phyloP scores from a whole-genome alignment of 192 early-diverging fungal genomes.

The Coemansia sp. region DNA sequence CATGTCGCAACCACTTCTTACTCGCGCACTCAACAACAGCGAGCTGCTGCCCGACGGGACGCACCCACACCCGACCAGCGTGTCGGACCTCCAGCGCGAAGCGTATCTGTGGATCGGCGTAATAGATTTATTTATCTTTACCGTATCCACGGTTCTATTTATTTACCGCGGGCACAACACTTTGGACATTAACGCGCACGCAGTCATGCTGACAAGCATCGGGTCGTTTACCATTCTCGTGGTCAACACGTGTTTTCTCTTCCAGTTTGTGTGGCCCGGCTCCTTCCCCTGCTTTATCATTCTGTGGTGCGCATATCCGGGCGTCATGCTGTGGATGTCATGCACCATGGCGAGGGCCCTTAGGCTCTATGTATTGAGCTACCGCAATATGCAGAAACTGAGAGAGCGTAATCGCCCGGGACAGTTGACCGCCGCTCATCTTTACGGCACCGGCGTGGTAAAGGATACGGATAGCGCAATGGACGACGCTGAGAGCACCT shows the following conservation, averaged over 20 bases:
- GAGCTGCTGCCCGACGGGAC: constrained; percentile 36
- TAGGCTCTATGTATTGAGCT: constrained; percentile 51
- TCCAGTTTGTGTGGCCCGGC: constrained; percentile 54
- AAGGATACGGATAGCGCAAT: constrained; percentile 22
- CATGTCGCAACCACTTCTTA: not conserved
- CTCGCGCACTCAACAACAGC: not conserved
- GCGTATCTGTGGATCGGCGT: constrained; percentile 52
- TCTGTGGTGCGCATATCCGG: constrained; percentile 50
- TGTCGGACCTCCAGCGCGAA: constrained; percentile 15
- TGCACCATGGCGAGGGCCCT: constrained; percentile 52
- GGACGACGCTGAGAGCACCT: constrained; percentile 2
- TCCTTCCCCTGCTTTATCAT: constrained; percentile 53
- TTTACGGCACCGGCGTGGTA: constrained; percentile 44
- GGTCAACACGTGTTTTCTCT: constrained; percentile 52
- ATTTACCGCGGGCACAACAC: constrained; percentile 49
- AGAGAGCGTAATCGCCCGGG: constrained; percentile 50
- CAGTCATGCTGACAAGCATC: constrained; percentile 49
- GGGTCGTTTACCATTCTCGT: constrained; percentile 45
- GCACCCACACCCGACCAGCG: constrained; percentile 20
- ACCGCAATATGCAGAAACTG: constrained; percentile 49
- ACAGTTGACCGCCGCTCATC: constrained; percentile 51
- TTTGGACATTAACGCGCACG: constrained; percentile 44
- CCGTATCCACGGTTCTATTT: constrained; percentile 39
- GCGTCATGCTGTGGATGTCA: constrained; percentile 53
- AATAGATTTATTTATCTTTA: constrained; percentile 41